phyloP scores from a whole-genome alignment of 2,329 filamentous ascomycete species.

The Scorias spongiosa region DNA sequence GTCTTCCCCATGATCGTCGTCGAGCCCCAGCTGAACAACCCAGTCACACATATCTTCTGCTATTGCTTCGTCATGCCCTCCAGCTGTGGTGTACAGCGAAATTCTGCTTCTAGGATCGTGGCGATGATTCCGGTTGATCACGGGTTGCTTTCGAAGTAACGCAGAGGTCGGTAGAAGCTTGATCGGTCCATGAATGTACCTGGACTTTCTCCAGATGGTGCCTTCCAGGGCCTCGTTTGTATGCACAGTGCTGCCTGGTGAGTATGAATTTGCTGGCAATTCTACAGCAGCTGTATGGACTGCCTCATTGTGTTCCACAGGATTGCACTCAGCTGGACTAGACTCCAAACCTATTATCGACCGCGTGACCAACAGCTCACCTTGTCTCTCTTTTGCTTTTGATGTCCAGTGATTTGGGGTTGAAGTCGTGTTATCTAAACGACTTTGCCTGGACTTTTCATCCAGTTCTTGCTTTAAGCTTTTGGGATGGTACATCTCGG shows the following conservation, averaged over 20 bases:
- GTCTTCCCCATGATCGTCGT: conserved; percentile 4
- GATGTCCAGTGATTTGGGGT: too few species aligned
- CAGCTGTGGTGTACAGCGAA: conserved; percentile 13
- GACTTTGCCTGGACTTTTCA: too few species aligned
- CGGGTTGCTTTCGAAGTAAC: conserved; percentile 24
- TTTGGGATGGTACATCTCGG: too few species aligned
- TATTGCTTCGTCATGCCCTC: conserved; percentile 20
- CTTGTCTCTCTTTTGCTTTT: too few species aligned
- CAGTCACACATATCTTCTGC: conserved; percentile 27
- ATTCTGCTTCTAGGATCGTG: conserved; percentile 19
- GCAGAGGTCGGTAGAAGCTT: conserved; percentile 21
- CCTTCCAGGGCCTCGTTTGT: conserved; percentile 21
- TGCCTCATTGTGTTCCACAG: too few species aligned
- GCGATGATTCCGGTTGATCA: conserved; percentile 26
- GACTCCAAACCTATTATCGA: too few species aligned
- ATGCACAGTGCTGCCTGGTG: neutral
- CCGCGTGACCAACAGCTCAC: too few species aligned
- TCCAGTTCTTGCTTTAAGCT: too few species aligned
- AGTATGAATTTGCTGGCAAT: too few species aligned
- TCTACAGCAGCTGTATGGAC: too few species aligned
- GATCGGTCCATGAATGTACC: conserved; percentile 29
- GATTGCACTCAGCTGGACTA: too few species aligned
- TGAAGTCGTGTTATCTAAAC: too few species aligned
- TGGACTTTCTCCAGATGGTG: conserved; percentile 18
- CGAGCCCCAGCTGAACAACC: conserved; percentile 26